These are phyloP conservation scores for Nephelium lappaceum DNA, from an alignment of 345 rosid species.

Conservation along the genomic window DNA sequence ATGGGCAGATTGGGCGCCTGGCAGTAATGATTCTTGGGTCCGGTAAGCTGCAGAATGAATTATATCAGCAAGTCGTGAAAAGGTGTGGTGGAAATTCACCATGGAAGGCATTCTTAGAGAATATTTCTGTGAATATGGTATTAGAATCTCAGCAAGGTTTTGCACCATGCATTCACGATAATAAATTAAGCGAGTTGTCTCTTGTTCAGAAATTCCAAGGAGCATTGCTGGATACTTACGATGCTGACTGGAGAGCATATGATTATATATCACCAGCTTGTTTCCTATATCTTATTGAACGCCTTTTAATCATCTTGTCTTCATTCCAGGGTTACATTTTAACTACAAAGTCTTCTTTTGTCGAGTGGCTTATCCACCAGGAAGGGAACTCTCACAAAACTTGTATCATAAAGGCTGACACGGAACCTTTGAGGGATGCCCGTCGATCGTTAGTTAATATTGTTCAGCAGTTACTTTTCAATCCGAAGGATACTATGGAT, in stretches of 20 bases:
- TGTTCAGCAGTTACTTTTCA: constrained; percentile 14
- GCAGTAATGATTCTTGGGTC: constrained; percentile 48
- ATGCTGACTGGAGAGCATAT: constrained; percentile 31
- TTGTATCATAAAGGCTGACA: not conserved
- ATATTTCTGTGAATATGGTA: constrained; percentile 4
- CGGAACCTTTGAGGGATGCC: not conserved
- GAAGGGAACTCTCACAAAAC: constrained; percentile 14
- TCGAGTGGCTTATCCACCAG: constrained; percentile 44
- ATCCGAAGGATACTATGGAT: constrained; percentile 17
- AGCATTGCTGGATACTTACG: constrained; percentile 40
- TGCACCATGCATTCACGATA: not conserved
- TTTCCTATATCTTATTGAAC: constrained; percentile 51
- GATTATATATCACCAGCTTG: constrained; percentile 47
- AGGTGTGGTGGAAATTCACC: constrained; percentile 20
- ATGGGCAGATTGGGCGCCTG: constrained; percentile 43
- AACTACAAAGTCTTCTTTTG: constrained; percentile 36
- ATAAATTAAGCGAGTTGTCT: not conserved
- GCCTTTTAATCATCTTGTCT: constrained; percentile 31
- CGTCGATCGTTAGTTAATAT: constrained; percentile 13
- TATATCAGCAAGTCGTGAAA: constrained; percentile 9
- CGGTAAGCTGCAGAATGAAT: constrained; percentile 4
- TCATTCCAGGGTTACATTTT: constrained; percentile 19
- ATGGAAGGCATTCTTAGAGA: constrained; percentile 39
- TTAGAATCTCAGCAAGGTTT: constrained; percentile 1
- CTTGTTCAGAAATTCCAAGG: constrained; percentile 25